These are phyloP conservation scores for Pseudopithomyces maydicus DNA, from an alignment of 2,329 filamentous ascomycete genomes.

Conservation along the genomic window DNA sequence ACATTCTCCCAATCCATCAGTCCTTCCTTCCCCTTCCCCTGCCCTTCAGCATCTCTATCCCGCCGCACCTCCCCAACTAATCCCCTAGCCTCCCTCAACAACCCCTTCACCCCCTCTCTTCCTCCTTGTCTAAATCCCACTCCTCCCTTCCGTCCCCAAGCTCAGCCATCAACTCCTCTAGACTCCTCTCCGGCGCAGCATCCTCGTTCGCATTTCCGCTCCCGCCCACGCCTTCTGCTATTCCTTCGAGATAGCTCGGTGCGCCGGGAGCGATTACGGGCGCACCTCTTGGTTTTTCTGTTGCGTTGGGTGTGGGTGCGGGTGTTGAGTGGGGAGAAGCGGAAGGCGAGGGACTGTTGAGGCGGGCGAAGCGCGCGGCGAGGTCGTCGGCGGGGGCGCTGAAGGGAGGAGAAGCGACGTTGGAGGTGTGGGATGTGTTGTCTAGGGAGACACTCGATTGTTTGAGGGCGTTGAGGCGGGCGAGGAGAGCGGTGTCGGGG, in stretches of 20 bases:
- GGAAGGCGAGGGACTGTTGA: conserved; percentile 36
- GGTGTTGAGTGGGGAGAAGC: conserved; percentile 31
- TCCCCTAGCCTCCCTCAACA: conserved; percentile 49
- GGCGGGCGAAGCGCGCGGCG: conserved; percentile 43
- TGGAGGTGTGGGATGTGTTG: conserved; percentile 25
- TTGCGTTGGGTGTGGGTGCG: conserved; percentile 19
- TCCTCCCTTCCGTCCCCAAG: conserved; percentile 40
- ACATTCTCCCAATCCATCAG: conserved; percentile 39
- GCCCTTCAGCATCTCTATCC: conserved; percentile 2
- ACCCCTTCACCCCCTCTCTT: conserved; percentile 47
- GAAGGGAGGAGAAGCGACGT: conserved; percentile 9
- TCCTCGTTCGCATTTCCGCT: conserved; percentile 29
- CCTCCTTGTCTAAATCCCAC: conserved; percentile 47
- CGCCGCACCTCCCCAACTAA: conserved; percentile 44
- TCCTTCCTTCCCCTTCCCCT: conserved; percentile 20
- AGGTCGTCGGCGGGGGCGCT: conserved; percentile 31
- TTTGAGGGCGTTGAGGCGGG: conserved; percentile 56
- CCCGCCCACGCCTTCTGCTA: conserved; percentile 35
- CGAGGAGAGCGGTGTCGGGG: conserved; percentile 50
- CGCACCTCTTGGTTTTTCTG: conserved; percentile 13
- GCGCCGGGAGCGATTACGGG: conserved; percentile 38
- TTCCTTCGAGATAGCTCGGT: conserved; percentile 38
- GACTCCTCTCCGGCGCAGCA: conserved; percentile 49
- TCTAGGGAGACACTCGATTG: conserved; percentile 47
- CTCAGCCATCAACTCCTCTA: conserved; percentile 54